Base-by-base conservation (phyloP, 2,329 filamentous ascomycete genomes). In the Aotearoamyces nothofagi region DNA sequence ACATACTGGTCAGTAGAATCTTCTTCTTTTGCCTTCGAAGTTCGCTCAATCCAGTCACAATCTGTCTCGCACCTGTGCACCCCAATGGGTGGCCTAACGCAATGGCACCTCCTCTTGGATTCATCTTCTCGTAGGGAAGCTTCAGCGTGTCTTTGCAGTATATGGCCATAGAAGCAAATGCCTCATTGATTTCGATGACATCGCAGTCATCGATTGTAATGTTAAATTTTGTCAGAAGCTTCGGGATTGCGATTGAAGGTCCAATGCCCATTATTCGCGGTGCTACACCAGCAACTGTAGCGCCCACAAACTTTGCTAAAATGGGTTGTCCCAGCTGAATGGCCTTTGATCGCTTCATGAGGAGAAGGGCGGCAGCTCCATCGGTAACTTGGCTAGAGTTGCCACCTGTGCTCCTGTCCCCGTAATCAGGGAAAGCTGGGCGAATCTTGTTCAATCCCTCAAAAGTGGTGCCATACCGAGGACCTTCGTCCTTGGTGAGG, bases 221-320 rank as follows among this genome's bases (percentile, higher is more conserved):
- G 55, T 78, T 73, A 66, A 78, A 74, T 59, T 90, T 77, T 48
- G 57, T 57, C 25, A 98, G 69, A 16, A 98, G 72, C 69, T 98
- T 98, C 38, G 73, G 73, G 38, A 78, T 77, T 34, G 70, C 73
- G 19, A 78, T 55, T 24, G 73, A 73, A 19, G 81, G 81, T 31
- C 81, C 81, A 41, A 96, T 93, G 39, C 87, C 90, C 90, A 98
- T 98, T 58, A 98, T 84, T 39, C 90, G 70, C 5, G 90, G 90
- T 1, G 90, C 72, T 4, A 96, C 70, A 43, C 90, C 90, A 22
- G 86, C 80, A 23, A 93, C 76, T 8, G 86, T 93, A 32, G 86
- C 80, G 44, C 82, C 84, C 39, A 90, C 83, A 53, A 84, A 96
- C 58, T 98, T 98, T 56, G 78, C 90, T 37, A 96, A 51, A 56